Base-by-base conservation (phyloP, 106 monocot species). In the Platanthera guangdongensis region DNA sequence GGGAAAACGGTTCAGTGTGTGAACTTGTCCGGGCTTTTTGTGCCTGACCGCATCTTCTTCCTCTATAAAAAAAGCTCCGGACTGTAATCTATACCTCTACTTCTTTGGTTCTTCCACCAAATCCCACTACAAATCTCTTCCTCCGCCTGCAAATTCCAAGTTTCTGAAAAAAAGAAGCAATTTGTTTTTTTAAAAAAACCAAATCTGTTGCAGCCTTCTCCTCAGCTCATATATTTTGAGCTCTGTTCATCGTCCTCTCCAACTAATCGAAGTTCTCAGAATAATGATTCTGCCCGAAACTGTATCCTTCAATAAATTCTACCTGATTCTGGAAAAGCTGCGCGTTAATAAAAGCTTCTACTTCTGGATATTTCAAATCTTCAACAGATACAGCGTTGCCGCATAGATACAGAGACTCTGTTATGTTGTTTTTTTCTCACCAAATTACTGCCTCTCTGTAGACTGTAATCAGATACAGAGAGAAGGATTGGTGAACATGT, bases 271-370 rank as follows among this genome's bases (percentile, higher is more conserved):
- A 68, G 74, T 69, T 67, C 51, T 67, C 52, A 73, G 53, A 75
- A 81, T 28, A 79, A 92, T 92, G 92, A 81, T 92, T 57, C 30
- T 50, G n/a, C 75, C 21, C 57, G 59, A 76, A 9, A 69, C 54
- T 77, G 75, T 55, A 63, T 76, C 57, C 68, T 71, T 65, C 50
- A 80, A 50, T 51, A 77, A 72, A 71, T 77, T 76, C 76, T 81
- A 9, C 54, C 77, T 74, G 25, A 63, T 81, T 77, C 65, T 83
- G 18, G 75, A 80, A 55, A 86, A 78, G 32, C 51, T 82, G 19
- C 19, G 81, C 8, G 71, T 73, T 9, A 19, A 50, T 5, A 73
- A 28, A 73, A 73, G 50, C 25, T 70, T 48, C 15, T 70, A 70
- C 25, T 70, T 70, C 47, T 70, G 70, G 70, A 70, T 70, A 70